Evolutionary conservation across 768 basidiomycete genomes (phyloP).

Genomic region (Trametes coccinea): DNA sequence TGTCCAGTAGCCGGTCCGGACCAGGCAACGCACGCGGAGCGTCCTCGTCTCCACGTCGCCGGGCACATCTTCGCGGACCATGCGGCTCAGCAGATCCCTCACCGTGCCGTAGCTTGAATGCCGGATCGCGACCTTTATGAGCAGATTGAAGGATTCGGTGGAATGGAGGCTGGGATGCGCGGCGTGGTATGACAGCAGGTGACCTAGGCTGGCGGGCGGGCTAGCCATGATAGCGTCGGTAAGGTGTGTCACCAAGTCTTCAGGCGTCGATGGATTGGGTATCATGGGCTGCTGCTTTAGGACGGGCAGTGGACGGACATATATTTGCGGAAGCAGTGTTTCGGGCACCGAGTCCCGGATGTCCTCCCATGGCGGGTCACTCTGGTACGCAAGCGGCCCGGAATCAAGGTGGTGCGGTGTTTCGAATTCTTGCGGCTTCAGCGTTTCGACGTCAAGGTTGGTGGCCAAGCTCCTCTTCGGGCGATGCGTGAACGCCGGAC

Average conservation of each 20-base stretch:
- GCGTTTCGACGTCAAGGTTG: slow-evolving; percentile 6
- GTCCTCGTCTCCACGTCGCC: slow-evolving; percentile 57
- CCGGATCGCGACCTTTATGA: slow-evolving; percentile 51
- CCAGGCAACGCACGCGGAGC: slow-evolving; percentile 56
- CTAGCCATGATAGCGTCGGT: slow-evolving; percentile 38
- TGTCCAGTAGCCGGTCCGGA: slow-evolving; percentile 57
- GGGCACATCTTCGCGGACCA: slow-evolving; percentile 44
- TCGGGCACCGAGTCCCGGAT: slow-evolving; percentile 15
- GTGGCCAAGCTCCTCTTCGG: not conserved
- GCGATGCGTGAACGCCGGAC: not conserved
- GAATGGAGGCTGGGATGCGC: slow-evolving; percentile 35
- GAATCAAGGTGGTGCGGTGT: not conserved
- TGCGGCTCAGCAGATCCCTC: slow-evolving; percentile 44
- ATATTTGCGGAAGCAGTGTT: slow-evolving; percentile 1
- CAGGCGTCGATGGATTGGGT: slow-evolving; percentile 14
- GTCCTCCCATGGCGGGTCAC: slow-evolving; percentile 31
- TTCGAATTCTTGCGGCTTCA: not conserved
- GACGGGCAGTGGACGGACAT: not conserved
- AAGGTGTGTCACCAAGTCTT: slow-evolving; percentile 37
- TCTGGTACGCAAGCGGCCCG: slow-evolving; percentile 16
- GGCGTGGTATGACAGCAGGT: slow-evolving; percentile 52
- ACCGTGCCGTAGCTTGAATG: slow-evolving; percentile 50
- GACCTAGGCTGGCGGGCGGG: slow-evolving; percentile 36
- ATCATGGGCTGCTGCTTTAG: slow-evolving; percentile 5
- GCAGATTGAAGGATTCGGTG: slow-evolving; percentile 45